Evolutionary conservation across 495 filamentous ascomycete species (phyloP), one percentile per base, ranked within the genome.

Genomic region (Trichocladium uniseriatum): DNA sequence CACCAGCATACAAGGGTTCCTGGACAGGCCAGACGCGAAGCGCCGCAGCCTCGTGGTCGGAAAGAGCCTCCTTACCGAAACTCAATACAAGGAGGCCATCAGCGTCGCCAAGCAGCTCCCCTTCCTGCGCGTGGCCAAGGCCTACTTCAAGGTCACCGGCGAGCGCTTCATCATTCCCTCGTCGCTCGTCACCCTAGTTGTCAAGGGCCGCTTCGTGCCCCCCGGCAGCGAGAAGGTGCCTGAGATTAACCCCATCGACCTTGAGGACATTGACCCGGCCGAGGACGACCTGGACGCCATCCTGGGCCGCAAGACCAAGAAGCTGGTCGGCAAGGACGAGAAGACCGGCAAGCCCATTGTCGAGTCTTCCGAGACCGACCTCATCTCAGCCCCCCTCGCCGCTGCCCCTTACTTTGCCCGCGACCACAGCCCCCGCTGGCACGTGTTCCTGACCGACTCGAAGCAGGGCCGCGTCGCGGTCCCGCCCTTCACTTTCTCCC

Each of bases 111-210:
- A 79, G 55, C 86, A 94, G 64, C 70, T 98, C 11, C 92, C 92
- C 0, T 74, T 77, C 38, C 71, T 97, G 39, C 75, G 84, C 48
- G 78, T 97, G n/a, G 88, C 89, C 63, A 91, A 89, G 70, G 87
- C 88, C 2, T 98, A 94, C 70, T 98, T 98, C 79, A 98, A 98
- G 73, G 92, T 98, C 43, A 83, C 86, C 55, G 92, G 92, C 50
- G 92, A 98, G 69, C 86, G 82, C 50, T 86, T 81, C 63, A 84
- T 97, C 62, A 94, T 88, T 13, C 90, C 92, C n/a, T 84, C 84
- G 56, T 92, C 87, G 55, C 76, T 98, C 38, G 89, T 97, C 38
- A 88, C 90, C 43, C 83, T 98, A 45, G 87, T 98, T 38, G 76
- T 98, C 53, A 98, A 98, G 71, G 87, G 81, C n/a, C 86, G 92